Base-by-base conservation (phyloP, 2,329 filamentous ascomycete genomes). In the Diaporthe sp. region DNA sequence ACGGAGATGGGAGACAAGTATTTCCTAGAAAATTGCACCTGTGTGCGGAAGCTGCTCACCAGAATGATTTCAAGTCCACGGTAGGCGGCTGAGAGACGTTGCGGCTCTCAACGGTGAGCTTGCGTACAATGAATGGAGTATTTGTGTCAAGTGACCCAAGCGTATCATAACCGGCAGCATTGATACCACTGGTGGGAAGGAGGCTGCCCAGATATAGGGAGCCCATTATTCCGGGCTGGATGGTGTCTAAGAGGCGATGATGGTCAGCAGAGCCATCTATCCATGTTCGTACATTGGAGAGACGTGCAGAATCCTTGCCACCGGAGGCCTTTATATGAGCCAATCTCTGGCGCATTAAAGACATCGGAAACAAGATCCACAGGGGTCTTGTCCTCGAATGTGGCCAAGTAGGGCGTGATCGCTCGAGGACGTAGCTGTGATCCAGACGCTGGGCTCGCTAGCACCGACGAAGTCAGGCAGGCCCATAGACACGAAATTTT, bases 91-190 rank as follows among this genome's bases (percentile, higher is more conserved):
- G 30, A 0, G 27, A 35, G 6, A 35, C 9, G 30, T 7, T 9
- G 19, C 44, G 61, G 61, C 30, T 50, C 42, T 66, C 42, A 8
- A 51, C 30, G 30, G 15, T 51, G 13, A 66, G 13, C 17, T 1
- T 12, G 22, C 44, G 61, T 1, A 6, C 6, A 22, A 66, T 66
- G 22, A 0, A 3, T 2, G 17, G 30, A 8, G 61, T 66, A 25
- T 66, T 51, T 0, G 61, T 66, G 61, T 66, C 61, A 7, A 66
- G 22, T 27, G 44, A 66, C 44, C 61, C 44, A 47, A 66, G 61
- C 30, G 61, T 51, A 42, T 66, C 61, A 4, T 66, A 66, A 4
- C 61, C 61, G 10, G 44, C 61, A 32, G 22, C 44, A 4, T 66
- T 51, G 44, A 12, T 12, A 22, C 61, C 61, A 19, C 61, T 66